Conservation (phyloP, 371 early-diverging fungal genomes). For the Coemansia linderi region DNA sequence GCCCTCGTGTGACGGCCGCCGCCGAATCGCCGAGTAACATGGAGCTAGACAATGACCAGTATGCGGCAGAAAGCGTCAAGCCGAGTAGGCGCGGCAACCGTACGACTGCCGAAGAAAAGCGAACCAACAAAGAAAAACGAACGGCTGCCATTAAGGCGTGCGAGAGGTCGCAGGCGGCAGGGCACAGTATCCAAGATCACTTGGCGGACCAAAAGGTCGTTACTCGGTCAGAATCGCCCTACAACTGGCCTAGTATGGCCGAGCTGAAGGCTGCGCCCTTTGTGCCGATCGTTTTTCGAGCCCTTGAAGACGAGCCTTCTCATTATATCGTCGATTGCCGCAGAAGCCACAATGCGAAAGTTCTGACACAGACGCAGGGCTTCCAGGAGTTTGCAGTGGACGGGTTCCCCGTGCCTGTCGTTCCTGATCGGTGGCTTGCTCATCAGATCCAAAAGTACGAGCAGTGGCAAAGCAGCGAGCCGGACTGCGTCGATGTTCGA, state of each 20-base stretch:
- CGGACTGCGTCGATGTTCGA: neutral
- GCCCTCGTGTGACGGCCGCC: neutral
- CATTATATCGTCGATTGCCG: conserved; percentile 13
- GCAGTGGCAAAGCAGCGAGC: neutral
- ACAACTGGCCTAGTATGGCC: conserved; percentile 5
- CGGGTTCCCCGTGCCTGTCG: conserved; percentile 25
- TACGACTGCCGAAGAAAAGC: neutral
- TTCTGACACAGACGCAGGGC: neutral
- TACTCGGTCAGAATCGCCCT: neutral
- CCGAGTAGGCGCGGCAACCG: neutral
- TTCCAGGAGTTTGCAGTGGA: conserved; percentile 17
- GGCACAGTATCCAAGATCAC: neutral
- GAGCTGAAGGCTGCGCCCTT: conserved; percentile 4
- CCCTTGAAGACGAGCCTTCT: conserved; percentile 10
- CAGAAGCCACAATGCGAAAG: neutral
- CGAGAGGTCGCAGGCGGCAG: neutral
- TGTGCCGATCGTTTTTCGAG: conserved; percentile 16
- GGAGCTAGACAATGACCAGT: neutral
- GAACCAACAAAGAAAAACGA: neutral
- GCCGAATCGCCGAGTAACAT: neutral
- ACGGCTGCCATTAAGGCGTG: neutral
- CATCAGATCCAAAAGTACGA: conserved; percentile 11
- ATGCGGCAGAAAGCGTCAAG: neutral
- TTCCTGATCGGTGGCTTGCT: conserved; percentile 24
- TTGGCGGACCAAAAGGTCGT: neutral